These are phyloP conservation scores for Primulina huaijiensis DNA, from an alignment of 257 asterid species.

Conservation along the genomic window DNA sequence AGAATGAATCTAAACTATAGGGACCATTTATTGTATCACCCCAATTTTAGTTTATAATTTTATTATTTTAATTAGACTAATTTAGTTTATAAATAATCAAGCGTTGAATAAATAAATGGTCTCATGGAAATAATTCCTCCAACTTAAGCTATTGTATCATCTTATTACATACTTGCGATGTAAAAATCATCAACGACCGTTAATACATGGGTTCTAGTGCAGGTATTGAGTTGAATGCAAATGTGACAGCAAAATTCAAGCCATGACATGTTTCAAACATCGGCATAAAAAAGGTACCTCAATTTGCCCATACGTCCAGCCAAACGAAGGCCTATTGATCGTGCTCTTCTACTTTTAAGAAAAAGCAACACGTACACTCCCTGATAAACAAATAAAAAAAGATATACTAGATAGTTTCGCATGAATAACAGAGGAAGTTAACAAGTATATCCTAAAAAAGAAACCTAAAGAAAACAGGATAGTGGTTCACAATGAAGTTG, in stretches of 20 bases:
- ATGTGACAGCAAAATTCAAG: conserved; percentile 18
- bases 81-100: background rate
- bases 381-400: conserved; percentile 38
- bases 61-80: too few relatives aligned
- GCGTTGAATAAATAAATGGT: background rate
- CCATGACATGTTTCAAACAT: conserved; percentile 9
- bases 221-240: conserved; percentile 7
- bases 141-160: background rate
- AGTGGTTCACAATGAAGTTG: conserved; percentile 25
- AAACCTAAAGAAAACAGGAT: conserved; percentile 14
- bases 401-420: conserved; percentile 13
- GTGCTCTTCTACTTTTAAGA: conserved; percentile 77
- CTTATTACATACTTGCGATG: background rate
- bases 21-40: too few relatives aligned
- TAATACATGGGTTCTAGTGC: background rate
- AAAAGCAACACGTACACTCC: conserved; percentile 91
- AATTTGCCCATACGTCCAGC: conserved; percentile 87
- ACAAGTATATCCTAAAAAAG: conserved; percentile 6
- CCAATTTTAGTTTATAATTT: too few relatives aligned
- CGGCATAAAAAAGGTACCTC: conserved; percentile 46
- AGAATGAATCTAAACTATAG: too few relatives aligned
- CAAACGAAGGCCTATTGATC: conserved; percentile 86
- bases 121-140: background rate
- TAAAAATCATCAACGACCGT: too few relatives aligned
- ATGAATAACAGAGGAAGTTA: conserved; percentile 25